phyloP scores from a whole-genome alignment of 495 filamentous ascomycete genomes.

The Aspergillus campestris region DNA sequence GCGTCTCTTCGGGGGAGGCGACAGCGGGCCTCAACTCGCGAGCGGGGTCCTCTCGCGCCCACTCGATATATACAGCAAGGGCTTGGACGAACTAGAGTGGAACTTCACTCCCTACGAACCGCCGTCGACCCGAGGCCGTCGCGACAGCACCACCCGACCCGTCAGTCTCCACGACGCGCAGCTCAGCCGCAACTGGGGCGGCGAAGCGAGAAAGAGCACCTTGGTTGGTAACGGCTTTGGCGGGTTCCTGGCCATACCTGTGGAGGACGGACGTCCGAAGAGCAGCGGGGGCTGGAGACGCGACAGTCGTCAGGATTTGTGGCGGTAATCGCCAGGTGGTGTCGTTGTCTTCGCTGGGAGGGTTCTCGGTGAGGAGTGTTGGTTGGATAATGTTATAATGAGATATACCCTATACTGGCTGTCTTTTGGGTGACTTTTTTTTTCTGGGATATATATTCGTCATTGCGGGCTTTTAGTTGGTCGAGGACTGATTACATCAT shows the following conservation, averaged over 20 bases:
- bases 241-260: constrained; percentile 73
- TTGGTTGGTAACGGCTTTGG: constrained; percentile 72
- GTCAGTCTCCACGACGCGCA: constrained; percentile 46
- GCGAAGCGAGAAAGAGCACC: constrained; percentile 50
- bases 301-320: constrained; percentile 34
- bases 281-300: constrained; percentile 31
- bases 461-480: too few relatives aligned
- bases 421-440: too few relatives aligned
- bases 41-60: constrained; percentile 48
- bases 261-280: constrained; percentile 35
- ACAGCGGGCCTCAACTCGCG: constrained; percentile 23
- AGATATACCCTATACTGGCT: constrained; percentile 3
- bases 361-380: neutral
- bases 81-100: constrained; percentile 79
- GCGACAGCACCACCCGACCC: constrained; percentile 39
- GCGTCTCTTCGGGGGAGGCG: constrained; percentile 24
- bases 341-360: neutral
- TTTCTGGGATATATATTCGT: too few relatives aligned
- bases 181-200: constrained; percentile 51
- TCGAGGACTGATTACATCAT: too few relatives aligned
- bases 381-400: constrained; percentile 4
- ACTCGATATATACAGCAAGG: constrained; percentile 79
- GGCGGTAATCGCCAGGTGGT: constrained; percentile 26
- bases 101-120: constrained; percentile 59
- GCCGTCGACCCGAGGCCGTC: constrained; percentile 22